A percentile compares a stretch with the other conserved stretches of the same genome.
Conservation (phyloP, 2,329 filamentous ascomycete genomes). For the Arthrobotrys pseudoclavata region DNA sequence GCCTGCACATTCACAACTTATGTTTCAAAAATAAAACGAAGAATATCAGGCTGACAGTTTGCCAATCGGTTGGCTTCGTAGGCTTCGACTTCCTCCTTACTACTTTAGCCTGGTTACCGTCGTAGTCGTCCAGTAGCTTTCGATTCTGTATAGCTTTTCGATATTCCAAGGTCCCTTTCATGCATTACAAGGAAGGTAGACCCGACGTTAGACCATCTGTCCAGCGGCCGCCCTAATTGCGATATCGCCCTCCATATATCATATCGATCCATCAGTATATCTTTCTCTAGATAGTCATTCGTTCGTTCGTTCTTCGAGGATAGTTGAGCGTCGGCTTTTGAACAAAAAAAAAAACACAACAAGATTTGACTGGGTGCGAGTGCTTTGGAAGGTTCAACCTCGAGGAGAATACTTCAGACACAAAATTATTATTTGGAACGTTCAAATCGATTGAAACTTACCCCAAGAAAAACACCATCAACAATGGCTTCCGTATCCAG, state of each 20-base stretch:
- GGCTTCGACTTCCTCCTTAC: conserved; percentile 23
- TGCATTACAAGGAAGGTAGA: conserved; percentile 59
- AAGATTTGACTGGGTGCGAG: background rate
- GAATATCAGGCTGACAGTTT: conserved; percentile 18
- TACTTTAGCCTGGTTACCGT: conserved; percentile 20
- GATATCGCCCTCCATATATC: conserved; percentile 11
- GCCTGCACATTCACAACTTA: conserved; percentile 2
- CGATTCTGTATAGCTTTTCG: conserved; percentile 29
- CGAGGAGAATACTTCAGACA: background rate
- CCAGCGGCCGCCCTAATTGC: conserved; percentile 57
- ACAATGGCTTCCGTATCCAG: conserved; percentile 36
- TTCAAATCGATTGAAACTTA: background rate
- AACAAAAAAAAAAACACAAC: background rate
- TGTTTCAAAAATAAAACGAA: conserved; percentile 40
- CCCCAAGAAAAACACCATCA: background rate
- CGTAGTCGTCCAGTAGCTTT: conserved; percentile 27
- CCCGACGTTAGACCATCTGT: conserved; percentile 58
- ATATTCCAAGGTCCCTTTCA: conserved; percentile 53
- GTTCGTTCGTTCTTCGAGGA: conserved; percentile 12
- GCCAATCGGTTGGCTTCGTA: conserved; percentile 30
- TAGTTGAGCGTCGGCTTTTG: background rate
- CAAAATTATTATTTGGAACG: background rate
- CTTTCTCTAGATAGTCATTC: conserved; percentile 7
- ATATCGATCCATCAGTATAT: conserved; percentile 13
- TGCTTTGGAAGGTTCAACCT: background rate